Base-by-base conservation (phyloP, 306 rosid genomes). In the Albizia julibrissin region DNA sequence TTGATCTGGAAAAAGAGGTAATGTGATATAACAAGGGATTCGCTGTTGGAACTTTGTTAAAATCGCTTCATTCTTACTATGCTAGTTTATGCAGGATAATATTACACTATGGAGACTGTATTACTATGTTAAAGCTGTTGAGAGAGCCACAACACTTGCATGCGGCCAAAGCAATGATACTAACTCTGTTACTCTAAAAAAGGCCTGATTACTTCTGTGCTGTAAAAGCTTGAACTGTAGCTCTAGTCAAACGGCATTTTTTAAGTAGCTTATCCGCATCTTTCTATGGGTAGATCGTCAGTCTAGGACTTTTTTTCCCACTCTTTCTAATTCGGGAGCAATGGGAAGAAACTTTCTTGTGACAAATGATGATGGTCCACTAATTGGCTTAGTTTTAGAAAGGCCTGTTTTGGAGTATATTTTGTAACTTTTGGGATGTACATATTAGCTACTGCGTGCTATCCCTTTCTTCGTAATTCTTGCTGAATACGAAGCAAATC, bases 1-100 rank as follows among this genome's bases (percentile, higher is more conserved):
- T 93, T 50, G 92, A 91, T 84, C 91, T 93, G 75, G 96, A 92
- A 81, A 89, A 86, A 78, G 91, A 89, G 99, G 99, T 91, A 86
- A 72, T 8, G 18, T 8, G 64, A 43, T 72, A 56, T 39, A 74
- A 47, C 21, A 31, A 68, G 56, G 70, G 31, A 59, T 59, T 18
- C 34, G 16, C 58, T 65, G 76, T 74, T 62, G 44, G 72, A 76
- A 73, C 54, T 65, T 71, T 8, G 34, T 72, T 29, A 62, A 47
- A 82, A 72, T 69, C 50, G 76, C 43, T 27, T 40, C 22, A 81
- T 76, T 68, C 75, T 81, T 78, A 62, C 40, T 56, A 59, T 77
- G 76, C 61, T 56, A 39, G 54, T 75, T 49, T 82, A 59, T 85
- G 85, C 96, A 95, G 99, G 88, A 82, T 82, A 87, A 89, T 80